Evolutionary conservation across 495 filamentous ascomycete genomes (phyloP).

Genomic region (Articulospora tetracladia): DNA sequence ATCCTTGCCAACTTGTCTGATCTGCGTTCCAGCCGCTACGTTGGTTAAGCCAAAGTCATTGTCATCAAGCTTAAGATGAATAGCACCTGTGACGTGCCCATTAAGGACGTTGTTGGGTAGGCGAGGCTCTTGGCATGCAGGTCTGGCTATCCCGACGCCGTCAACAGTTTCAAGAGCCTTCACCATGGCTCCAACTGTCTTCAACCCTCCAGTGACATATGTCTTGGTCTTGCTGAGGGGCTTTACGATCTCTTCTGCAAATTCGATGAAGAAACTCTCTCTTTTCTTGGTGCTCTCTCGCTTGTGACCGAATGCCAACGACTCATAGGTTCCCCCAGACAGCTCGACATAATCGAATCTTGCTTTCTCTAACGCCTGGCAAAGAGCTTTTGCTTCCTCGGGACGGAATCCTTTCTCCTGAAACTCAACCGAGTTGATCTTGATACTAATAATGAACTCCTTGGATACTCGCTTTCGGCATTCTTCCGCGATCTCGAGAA

Average conservation of each 20-base stretch:
- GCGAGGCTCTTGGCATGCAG: conserved; percentile 47
- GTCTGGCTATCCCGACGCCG: conserved; percentile 52
- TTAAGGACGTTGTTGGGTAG: conserved; percentile 46
- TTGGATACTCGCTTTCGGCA: conserved; percentile 29
- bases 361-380: conserved; percentile 48
- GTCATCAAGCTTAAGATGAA: conserved; percentile 41
- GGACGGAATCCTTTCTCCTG: conserved; percentile 54
- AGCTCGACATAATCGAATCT: conserved; percentile 64
- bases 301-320: conserved; percentile 46
- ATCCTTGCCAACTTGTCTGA: conserved; percentile 49
- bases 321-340: conserved; percentile 61
- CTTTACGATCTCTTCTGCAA: conserved; percentile 57
- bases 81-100: conserved; percentile 39
- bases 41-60: conserved; percentile 42
- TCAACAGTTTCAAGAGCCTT: conserved; percentile 52
- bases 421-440: conserved; percentile 68
- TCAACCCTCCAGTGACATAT: conserved; percentile 61
- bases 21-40: conserved; percentile 44
- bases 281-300: conserved; percentile 50
- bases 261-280: conserved; percentile 65
- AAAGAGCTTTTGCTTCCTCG: conserved; percentile 53
- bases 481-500: conserved; percentile 40
- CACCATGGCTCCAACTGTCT: conserved; percentile 58
- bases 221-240: conserved; percentile 47
- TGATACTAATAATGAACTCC: conserved; percentile 58